phyloP scores from a whole-genome alignment of 2,329 filamentous ascomycete genomes.

The Fusarium lateritium region DNA sequence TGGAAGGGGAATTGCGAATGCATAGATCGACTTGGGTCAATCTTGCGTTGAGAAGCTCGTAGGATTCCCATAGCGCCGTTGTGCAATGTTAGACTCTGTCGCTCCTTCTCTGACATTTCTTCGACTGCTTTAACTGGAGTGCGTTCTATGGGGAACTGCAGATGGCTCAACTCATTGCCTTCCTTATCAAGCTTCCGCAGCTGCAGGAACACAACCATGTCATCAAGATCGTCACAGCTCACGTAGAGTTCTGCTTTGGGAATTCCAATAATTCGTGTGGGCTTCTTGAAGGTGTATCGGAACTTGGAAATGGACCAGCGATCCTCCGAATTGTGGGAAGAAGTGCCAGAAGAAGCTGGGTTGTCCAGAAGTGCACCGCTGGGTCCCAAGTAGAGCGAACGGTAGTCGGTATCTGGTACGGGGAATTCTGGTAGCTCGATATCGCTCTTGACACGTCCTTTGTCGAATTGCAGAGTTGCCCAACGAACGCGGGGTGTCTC shows the following conservation, averaged over 20 bases:
- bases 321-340: constrained; percentile 30
- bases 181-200: constrained; percentile 23
- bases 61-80: constrained; percentile 26
- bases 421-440: constrained; percentile 37
- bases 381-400: constrained; percentile 22
- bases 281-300: constrained; percentile 26
- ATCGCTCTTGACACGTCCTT: constrained; percentile 34
- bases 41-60: constrained; percentile 19
- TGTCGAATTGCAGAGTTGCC: constrained; percentile 41
- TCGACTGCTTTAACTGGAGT: constrained; percentile 12
- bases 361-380: not conserved
- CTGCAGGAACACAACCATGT: constrained; percentile 24
- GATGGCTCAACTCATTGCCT: constrained; percentile 22
- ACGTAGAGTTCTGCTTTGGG: constrained; percentile 37
- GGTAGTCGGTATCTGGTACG: constrained; percentile 19
- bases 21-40: constrained; percentile 7
- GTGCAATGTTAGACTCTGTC: constrained; percentile 19
- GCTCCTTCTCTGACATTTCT: constrained; percentile 19
- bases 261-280: constrained; percentile 26
- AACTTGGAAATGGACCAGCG: constrained; percentile 38
- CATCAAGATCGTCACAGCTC: constrained; percentile 34
- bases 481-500: constrained; percentile 40
- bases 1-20: constrained; percentile 27
- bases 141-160: constrained; percentile 25
- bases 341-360: constrained; percentile 2